A percentile compares a stretch with the other conserved stretches of the same genome.
These are phyloP conservation scores for Orbilia ellipsospora DNA, from an alignment of 2,329 filamentous ascomycete species.

Conservation along the genomic window DNA sequence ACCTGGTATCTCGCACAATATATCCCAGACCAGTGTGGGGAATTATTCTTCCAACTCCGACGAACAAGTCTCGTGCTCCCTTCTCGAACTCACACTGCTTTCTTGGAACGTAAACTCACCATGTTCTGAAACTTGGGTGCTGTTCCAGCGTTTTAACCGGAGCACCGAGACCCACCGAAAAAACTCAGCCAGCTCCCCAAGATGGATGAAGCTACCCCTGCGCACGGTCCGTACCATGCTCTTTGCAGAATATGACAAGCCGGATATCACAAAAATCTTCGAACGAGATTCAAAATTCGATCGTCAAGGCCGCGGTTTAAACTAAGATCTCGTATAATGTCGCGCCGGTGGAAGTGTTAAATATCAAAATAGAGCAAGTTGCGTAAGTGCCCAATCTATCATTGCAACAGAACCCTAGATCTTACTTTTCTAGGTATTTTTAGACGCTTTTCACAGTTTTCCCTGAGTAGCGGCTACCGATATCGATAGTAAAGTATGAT, in stretches of 20 bases:
- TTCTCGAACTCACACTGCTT: constrained; percentile 36
- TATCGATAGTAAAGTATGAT: too few relatives aligned
- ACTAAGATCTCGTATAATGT: too few relatives aligned
- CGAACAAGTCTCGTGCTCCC: constrained; percentile 51
- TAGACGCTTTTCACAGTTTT: too few relatives aligned
- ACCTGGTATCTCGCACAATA: constrained; percentile 50
- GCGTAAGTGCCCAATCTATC: too few relatives aligned
- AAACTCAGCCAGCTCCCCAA: constrained; percentile 9
- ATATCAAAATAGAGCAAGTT: too few relatives aligned
- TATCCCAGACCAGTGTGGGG: constrained; percentile 56
- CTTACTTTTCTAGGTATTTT: too few relatives aligned
- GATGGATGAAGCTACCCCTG: constrained; percentile 34
- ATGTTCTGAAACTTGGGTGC: constrained; percentile 55
- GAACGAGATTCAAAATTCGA: constrained; percentile 10
- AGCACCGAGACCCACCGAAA: constrained; percentile 44
- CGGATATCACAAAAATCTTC: constrained; percentile 32
- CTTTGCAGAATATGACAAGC: constrained; percentile 20
- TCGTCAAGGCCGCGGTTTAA: not conserved
- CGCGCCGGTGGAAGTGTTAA: too few relatives aligned
- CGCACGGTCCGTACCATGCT: constrained; percentile 40
- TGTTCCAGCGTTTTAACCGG: constrained; percentile 54
- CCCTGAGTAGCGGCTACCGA: too few relatives aligned
- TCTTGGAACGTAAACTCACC: constrained; percentile 29
- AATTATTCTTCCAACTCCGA: constrained; percentile 57
- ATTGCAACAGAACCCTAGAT: too few relatives aligned